Percentiles rank a stretch among this genome's conserved stretches.
phyloP scores from a whole-genome alignment of 306 rosid genomes.

The Dalbergia cochinchinensis region DNA sequence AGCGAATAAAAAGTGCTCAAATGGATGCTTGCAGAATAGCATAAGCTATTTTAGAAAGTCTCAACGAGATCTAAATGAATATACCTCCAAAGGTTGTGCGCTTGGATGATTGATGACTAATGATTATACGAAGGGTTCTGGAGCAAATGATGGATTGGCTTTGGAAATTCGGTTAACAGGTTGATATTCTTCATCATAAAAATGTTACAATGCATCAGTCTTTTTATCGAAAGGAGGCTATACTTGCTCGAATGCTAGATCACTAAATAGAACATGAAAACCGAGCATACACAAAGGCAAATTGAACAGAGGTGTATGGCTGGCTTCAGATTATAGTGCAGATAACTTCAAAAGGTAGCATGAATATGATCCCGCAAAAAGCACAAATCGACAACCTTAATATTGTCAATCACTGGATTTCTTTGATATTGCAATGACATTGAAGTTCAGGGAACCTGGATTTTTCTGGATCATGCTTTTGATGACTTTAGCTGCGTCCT shows the following conservation, averaged over 20 bases:
- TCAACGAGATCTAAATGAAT: too few relatives aligned
- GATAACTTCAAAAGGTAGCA: constrained; percentile 18
- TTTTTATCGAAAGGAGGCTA: constrained; percentile 1
- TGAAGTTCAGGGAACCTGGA: constrained; percentile 81
- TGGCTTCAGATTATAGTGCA: constrained; percentile 30
- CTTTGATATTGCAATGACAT: constrained; percentile 88
- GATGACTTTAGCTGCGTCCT: constrained; percentile 86
- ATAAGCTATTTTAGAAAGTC: neutral
- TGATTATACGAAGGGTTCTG: too few relatives aligned
- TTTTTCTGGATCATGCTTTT: constrained; percentile 72
- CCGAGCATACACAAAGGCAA: neutral
- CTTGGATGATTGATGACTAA: too few relatives aligned
- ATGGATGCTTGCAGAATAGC: neutral
- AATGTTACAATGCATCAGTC: constrained; percentile 22
- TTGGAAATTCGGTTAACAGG: neutral
- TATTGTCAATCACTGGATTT: constrained; percentile 43
- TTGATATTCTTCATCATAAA: neutral
- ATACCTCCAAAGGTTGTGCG: too few relatives aligned
- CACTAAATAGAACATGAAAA: neutral
- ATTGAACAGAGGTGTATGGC: constrained; percentile 34
- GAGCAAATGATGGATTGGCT: neutral
- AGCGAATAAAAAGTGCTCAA: neutral
- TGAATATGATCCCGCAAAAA: neutral
- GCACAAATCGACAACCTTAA: constrained; percentile 27
- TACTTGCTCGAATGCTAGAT: constrained; percentile 29